Evolutionary conservation across 2,329 filamentous ascomycete species (phyloP).

Genomic region (Phyllosticta paracitricarpa): DNA sequence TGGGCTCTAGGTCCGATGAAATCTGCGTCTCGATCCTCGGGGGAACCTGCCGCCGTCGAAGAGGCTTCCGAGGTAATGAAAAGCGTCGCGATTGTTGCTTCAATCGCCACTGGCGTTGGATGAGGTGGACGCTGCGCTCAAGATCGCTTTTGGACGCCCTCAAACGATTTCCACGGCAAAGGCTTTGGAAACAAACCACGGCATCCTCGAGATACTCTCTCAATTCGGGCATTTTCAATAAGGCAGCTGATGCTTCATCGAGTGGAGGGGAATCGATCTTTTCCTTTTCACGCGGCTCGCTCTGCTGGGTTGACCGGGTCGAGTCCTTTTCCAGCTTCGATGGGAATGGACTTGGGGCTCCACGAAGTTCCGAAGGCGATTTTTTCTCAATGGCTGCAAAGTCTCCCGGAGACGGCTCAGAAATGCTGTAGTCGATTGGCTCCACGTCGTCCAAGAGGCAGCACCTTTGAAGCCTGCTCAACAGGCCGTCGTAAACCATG

Average conservation of each 20-base stretch:
- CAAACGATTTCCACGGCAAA: background rate
- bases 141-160: background rate
- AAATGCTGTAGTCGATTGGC: background rate
- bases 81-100: background rate
- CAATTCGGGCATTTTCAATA: background rate
- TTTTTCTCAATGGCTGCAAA: background rate
- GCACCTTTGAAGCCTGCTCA: slow-evolving; percentile 30
- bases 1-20: background rate
- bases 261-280: background rate
- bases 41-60: background rate
- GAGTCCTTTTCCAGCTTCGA: background rate
- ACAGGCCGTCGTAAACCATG: slow-evolving; percentile 34
- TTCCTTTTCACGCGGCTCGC: background rate
- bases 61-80: background rate
- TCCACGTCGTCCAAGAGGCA: slow-evolving; percentile 24
- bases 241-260: background rate
- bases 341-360: background rate
- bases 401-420: background rate
- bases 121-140: background rate
- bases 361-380: background rate
- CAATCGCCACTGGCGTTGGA: background rate
- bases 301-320: background rate
- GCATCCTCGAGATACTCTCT: background rate
- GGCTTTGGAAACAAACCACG: background rate
- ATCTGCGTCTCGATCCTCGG: background rate